phyloP scores from a whole-genome alignment of 371 early-diverging fungal species.

The Phascolomyces articulosus region DNA sequence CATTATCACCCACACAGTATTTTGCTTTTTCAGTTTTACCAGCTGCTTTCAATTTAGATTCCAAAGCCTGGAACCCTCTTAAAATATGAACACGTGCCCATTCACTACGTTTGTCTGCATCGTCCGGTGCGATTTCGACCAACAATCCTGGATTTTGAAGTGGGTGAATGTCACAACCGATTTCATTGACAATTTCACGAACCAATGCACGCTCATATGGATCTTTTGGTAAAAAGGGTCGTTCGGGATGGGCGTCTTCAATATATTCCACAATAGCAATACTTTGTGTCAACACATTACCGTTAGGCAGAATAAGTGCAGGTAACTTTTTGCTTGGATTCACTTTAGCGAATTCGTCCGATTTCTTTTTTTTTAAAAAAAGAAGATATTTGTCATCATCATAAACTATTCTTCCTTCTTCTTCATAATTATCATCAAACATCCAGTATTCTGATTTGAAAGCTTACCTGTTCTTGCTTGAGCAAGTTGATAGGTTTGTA shows the following conservation, averaged over 20 bases:
- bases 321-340: conserved; percentile 81
- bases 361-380: neutral
- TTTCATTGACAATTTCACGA: conserved; percentile 70
- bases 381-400: no score
- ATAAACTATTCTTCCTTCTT: no score
- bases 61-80: conserved; percentile 54
- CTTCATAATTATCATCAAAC: no score
- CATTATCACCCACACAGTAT: conserved; percentile 81
- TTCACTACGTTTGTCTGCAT: conserved; percentile 51
- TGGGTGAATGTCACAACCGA: conserved; percentile 90
- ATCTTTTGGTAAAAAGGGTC: conserved; percentile 78
- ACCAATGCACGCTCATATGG: conserved; percentile 69
- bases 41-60: conserved; percentile 33
- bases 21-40: conserved; percentile 53
- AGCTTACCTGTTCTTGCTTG: conserved; percentile 74
- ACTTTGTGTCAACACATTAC: conserved; percentile 65
- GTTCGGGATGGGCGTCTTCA: conserved; percentile 76
- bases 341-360: conserved; percentile 54
- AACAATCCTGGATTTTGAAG: conserved; percentile 83
- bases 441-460: no score
- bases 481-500: conserved; percentile 65
- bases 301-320: conserved; percentile 60
- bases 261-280: conserved; percentile 88
- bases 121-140: conserved; percentile 58
- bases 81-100: conserved; percentile 68